Percentiles rank a stretch among this genome's conserved stretches.
phyloP scores from a whole-genome alignment of 2,329 filamentous ascomycete species.

The Ophiostoma populinum region DNA sequence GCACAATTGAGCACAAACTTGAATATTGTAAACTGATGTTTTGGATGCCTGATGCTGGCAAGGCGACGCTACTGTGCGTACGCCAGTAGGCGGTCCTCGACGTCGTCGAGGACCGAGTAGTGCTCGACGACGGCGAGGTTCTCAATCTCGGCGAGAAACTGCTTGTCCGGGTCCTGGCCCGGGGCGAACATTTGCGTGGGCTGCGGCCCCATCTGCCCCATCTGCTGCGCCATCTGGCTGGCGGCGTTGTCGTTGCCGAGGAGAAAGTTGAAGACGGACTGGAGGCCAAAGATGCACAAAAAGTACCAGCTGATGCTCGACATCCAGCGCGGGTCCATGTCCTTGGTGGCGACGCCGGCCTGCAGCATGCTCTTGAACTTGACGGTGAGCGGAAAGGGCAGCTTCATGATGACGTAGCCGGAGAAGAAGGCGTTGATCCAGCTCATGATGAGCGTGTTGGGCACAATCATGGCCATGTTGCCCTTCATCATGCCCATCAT shows the following conservation, averaged over 20 bases:
- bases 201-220: slow-evolving; percentile 62
- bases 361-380: slow-evolving; percentile 99
- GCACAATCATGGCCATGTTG: slow-evolving; percentile 99
- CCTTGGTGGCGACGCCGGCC: slow-evolving; percentile 84
- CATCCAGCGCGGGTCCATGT: slow-evolving; percentile 97
- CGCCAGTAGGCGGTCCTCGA: slow-evolving; percentile 70
- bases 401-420: slow-evolving; percentile 95
- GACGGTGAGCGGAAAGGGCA: slow-evolving; percentile 92
- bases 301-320: slow-evolving; percentile 99
- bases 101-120: slow-evolving; percentile 73
- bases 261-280: slow-evolving; percentile 94
- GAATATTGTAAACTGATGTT: neutral
- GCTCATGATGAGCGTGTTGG: slow-evolving; percentile 97
- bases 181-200: slow-evolving; percentile 67
- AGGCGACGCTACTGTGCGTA: too few relatives aligned
- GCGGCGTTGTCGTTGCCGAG: slow-evolving; percentile 92
- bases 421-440: slow-evolving; percentile 99
- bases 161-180: slow-evolving; percentile 86
- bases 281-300: slow-evolving; percentile 86
- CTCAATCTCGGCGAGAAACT: slow-evolving; percentile 83
- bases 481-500: slow-evolving; percentile 99
- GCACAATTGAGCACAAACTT: neutral
- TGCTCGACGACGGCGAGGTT: slow-evolving; percentile 92
- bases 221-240: slow-evolving; percentile 81
- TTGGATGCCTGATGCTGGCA: neutral